phyloP scores from a whole-genome alignment of 306 rosid species.

The Lupinus albus region DNA sequence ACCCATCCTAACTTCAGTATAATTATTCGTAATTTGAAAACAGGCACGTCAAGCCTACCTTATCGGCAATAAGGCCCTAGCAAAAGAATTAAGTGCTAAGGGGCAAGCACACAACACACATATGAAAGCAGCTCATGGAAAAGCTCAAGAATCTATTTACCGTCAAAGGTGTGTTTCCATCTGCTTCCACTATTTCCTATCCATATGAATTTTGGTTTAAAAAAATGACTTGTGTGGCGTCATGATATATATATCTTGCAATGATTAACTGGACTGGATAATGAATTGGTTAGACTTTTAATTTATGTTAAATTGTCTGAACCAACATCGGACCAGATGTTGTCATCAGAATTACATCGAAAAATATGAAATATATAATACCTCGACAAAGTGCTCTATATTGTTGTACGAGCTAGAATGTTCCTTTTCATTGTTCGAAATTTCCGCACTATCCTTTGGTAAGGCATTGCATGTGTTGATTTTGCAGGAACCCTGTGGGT shows the following conservation, averaged over 20 bases:
- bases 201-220: background rate
- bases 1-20: conserved; percentile 28
- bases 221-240: background rate
- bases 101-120: conserved; percentile 91
- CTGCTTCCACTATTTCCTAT: conserved; percentile 18
- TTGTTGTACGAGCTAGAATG: background rate
- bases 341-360: background rate
- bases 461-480: conserved; percentile 21
- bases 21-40: conserved; percentile 41
- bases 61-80: conserved; percentile 86
- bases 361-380: conserved; percentile 2
- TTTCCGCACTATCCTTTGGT: background rate
- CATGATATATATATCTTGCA: background rate
- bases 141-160: conserved; percentile 93
- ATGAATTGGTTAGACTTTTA: background rate
- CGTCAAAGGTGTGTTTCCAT: conserved; percentile 81
- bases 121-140: conserved; percentile 95
- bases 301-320: conserved; percentile 6
- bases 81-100: conserved; percentile 86
- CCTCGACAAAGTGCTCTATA: background rate
- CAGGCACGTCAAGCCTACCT: conserved; percentile 98
- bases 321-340: background rate
- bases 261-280: background rate
- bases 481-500: conserved; percentile 72
- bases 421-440: background rate